A percentile compares a stretch with the other conserved stretches of the same genome.
Evolutionary conservation across 1,284 basidiomycete genomes (phyloP).

Genomic region (Malassezia furfur): DNA sequence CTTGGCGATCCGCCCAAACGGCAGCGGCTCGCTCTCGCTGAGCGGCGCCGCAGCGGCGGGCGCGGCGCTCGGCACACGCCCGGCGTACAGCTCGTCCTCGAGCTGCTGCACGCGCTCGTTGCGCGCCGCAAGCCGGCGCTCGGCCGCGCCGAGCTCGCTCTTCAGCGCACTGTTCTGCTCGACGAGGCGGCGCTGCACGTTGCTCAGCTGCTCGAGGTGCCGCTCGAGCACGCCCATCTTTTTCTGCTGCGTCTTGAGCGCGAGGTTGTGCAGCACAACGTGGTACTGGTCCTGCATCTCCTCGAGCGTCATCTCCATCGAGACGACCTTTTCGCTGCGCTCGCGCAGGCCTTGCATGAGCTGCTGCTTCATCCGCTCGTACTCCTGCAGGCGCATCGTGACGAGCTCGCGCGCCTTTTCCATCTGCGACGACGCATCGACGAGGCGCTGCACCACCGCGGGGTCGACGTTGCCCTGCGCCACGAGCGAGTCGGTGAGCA

Average conservation of each 20-base stretch:
- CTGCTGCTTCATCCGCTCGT: constrained; percentile 96
- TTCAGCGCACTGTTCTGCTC: constrained; percentile 96
- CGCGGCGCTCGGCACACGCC: too few species aligned
- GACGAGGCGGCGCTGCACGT: constrained; percentile 97
- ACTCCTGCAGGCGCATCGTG: constrained; percentile 91
- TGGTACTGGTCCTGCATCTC: constrained; percentile 99
- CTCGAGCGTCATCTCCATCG: constrained; percentile 96
- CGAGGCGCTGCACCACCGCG: constrained; percentile 51
- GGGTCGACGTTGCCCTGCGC: constrained; percentile 2
- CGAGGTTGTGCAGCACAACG: constrained; percentile 93
- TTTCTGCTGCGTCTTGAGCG: constrained; percentile 95
- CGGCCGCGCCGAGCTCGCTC: constrained; percentile 93
- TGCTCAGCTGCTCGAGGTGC: constrained; percentile 86
- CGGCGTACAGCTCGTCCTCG: constrained; percentile 68
- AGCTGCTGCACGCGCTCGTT: constrained; percentile 80
- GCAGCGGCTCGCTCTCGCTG: neutral
- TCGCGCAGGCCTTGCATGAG: constrained; percentile 98
- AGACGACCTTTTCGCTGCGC: constrained; percentile 99
- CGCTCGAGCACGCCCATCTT: constrained; percentile 98
- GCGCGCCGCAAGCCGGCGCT: constrained; percentile 85
- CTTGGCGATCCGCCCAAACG: constrained; percentile 89
- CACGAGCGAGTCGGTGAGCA: constrained; percentile 73
- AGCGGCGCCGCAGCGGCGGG: neutral
- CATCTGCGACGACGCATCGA: constrained; percentile 75
- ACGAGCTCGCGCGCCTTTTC: constrained; percentile 94